Evolutionary conservation across 164 flowering plant genomes (phyloP).

Genomic region (Houttuynia cordata): DNA sequence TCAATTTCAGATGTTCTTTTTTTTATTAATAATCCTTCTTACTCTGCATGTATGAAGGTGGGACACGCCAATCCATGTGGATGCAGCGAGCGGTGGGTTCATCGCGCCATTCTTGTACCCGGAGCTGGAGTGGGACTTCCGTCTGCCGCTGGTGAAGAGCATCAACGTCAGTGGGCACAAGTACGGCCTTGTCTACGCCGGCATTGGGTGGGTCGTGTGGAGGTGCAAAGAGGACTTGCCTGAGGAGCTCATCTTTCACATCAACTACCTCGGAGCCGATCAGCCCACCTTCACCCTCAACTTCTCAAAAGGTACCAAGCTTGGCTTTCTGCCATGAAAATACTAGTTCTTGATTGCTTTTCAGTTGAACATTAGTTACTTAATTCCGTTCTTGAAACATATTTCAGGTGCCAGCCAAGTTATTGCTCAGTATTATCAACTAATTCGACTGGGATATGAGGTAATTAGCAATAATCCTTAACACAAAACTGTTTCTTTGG

Average conservation of each 20-base stretch:
- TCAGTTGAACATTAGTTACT: too few species aligned
- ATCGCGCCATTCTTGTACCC: conserved; percentile 37
- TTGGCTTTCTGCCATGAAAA: neutral
- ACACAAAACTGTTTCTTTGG: too few species aligned
- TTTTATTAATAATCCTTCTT: too few species aligned
- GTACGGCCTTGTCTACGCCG: conserved; percentile 66
- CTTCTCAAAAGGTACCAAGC: conserved; percentile 53
- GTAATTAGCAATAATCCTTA: conserved; percentile 14
- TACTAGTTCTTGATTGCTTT: too few species aligned
- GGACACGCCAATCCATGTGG: conserved; percentile 73
- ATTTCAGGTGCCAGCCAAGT: conserved; percentile 53
- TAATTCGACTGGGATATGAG: conserved; percentile 60
- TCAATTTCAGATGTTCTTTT: too few species aligned
- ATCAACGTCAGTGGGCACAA: conserved; percentile 76
- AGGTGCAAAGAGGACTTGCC: conserved; percentile 55
- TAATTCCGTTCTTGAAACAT: neutral
- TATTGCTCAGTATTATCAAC: conserved; percentile 70
- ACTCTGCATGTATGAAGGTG: conserved; percentile 15
- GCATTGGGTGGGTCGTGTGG: conserved; percentile 71
- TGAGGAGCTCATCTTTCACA: conserved; percentile 61
- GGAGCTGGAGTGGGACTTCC: conserved; percentile 58
- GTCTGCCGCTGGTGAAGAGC: conserved; percentile 63
- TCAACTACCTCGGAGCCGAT: conserved; percentile 64
- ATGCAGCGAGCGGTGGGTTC: conserved; percentile 52
- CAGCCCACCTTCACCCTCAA: conserved; percentile 77